Conservation (phyloP, 352 stramenopile species). For the Phytophthora macrochlamydospora region DNA sequence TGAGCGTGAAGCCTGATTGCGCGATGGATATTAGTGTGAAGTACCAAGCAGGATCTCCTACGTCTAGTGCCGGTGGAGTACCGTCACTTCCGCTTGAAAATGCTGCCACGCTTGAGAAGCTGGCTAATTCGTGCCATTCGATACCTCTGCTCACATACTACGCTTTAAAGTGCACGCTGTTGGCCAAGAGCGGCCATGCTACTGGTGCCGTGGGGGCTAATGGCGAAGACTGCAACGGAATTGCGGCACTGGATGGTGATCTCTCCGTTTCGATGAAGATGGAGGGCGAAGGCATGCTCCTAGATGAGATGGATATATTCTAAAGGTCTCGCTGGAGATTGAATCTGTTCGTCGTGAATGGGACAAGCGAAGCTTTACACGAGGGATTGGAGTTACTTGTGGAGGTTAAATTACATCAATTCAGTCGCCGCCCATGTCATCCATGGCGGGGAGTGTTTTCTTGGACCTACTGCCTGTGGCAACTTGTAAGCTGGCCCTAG, state of each 20-base stretch:
- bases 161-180: slow-evolving; percentile 58
- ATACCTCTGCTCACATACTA: slow-evolving; percentile 84
- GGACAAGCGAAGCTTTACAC: not conserved
- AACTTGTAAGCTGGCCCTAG: slow-evolving; percentile 40
- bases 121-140: slow-evolving; percentile 67
- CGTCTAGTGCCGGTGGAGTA: slow-evolving; percentile 17
- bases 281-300: slow-evolving; percentile 80
- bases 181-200: slow-evolving; percentile 46
- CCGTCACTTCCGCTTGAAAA: slow-evolving; percentile 41
- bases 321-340: slow-evolving; percentile 26
- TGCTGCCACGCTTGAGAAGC: slow-evolving; percentile 50
- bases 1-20: slow-evolving; percentile 67
- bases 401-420: not conserved
- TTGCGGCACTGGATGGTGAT: slow-evolving; percentile 75
- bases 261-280: slow-evolving; percentile 82
- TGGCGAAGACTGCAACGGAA: slow-evolving; percentile 76
- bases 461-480: slow-evolving; percentile 43
- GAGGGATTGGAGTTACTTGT: not conserved
- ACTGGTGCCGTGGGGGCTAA: slow-evolving; percentile 20
- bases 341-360: too few relatives aligned
- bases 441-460: slow-evolving; percentile 25
- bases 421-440: slow-evolving; percentile 25
- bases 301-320: slow-evolving; percentile 89
- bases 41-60: slow-evolving; percentile 41
- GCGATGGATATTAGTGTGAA: slow-evolving; percentile 71